These are phyloP conservation scores for Pseudomassariella vexata DNA, from an alignment of 2,329 filamentous ascomycete genomes.

Conservation along the genomic window DNA sequence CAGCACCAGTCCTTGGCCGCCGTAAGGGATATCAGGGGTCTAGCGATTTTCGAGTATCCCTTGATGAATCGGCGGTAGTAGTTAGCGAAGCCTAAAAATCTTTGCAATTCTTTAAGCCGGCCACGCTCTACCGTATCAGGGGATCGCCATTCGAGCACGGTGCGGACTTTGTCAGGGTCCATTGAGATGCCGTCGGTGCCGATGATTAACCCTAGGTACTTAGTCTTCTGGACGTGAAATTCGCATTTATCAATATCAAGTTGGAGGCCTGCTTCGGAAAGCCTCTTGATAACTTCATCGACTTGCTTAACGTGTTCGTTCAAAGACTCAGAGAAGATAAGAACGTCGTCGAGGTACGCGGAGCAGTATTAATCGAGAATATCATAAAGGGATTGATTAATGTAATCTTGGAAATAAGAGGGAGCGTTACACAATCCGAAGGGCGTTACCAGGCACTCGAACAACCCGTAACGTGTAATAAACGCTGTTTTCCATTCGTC, in stretches of 20 bases:
- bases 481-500: constrained; percentile 29
- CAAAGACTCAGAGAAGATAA: constrained; percentile 17
- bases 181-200: constrained; percentile 16
- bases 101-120: constrained; percentile 15
- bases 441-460: constrained; percentile 22
- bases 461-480: constrained; percentile 19
- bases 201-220: constrained; percentile 26
- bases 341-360: constrained; percentile 14
- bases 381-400: constrained; percentile 7
- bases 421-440: constrained; percentile 18
- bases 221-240: constrained; percentile 20
- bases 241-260: constrained; percentile 21
- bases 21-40: constrained; percentile 11
- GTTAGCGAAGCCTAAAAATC: constrained; percentile 25
- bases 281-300: constrained; percentile 10
- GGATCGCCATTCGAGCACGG: constrained; percentile 15
- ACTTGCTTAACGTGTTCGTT: constrained; percentile 19
- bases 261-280: constrained; percentile 3
- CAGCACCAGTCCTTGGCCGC: constrained; percentile 4
- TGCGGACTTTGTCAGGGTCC: no score
- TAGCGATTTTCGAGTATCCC: constrained; percentile 10
- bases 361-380: constrained; percentile 5
- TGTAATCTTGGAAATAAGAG: constrained; percentile 7
- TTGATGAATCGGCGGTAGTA: constrained; percentile 25
- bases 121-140: constrained; percentile 12